Percentiles rank a stretch among this genome's conserved stretches.
Conservation (phyloP, 164 flowering plant species). For the Vitis rupestris region DNA sequence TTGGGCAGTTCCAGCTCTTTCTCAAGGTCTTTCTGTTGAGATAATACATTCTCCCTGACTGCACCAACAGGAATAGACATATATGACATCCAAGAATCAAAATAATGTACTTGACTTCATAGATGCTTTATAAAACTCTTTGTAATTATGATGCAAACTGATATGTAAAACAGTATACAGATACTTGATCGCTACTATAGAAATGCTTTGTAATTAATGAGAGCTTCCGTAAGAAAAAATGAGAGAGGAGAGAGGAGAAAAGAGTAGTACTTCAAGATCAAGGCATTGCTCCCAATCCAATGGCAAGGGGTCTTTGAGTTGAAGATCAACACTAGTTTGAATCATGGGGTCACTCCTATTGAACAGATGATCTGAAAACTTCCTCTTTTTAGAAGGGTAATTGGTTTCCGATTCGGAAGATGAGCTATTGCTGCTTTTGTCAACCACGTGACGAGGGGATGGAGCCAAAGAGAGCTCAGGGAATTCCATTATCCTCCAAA, state of each 20-base stretch:
- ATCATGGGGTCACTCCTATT: constrained; percentile 8
- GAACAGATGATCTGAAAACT: constrained; percentile 30
- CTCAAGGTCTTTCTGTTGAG: constrained; percentile 53
- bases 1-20: constrained; percentile 54
- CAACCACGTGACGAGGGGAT: constrained; percentile 2
- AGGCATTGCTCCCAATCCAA: constrained; percentile 71
- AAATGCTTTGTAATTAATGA: no score
- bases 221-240: background rate
- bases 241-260: constrained; percentile 11
- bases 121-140: no score
- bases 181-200: background rate
- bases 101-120: no score
- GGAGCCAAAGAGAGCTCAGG: constrained; percentile 58
- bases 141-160: no score
- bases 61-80: constrained; percentile 11
- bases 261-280: constrained; percentile 52
- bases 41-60: constrained; percentile 69
- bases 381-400: constrained; percentile 49
- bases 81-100: no score
- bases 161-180: background rate
- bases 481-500: constrained; percentile 29
- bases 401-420: constrained; percentile 28
- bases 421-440: constrained; percentile 16
- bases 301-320: constrained; percentile 48
- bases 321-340: constrained; percentile 50